Base-by-base conservation (phyloP, 345 rosid genomes). In the Salix exigua region DNA sequence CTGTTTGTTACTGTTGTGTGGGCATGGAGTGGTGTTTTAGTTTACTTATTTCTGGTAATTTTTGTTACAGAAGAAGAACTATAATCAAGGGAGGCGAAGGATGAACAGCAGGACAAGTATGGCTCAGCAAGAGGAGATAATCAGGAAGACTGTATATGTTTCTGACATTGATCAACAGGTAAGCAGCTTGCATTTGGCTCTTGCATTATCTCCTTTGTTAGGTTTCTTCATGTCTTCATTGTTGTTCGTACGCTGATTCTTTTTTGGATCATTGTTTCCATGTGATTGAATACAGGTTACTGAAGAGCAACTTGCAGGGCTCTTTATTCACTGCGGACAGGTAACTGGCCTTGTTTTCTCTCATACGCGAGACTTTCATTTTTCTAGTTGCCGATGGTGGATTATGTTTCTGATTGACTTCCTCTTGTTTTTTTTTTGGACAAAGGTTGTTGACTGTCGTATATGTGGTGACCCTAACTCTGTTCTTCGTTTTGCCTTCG, bases 401-500 rank as follows among this genome's bases (percentile, higher is more conserved):
- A 13, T 42, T 78, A 4, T 64, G 35, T 66, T 69, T 71, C 25
- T n/a, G 21, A 38, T 38, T 70, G 50, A 26, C 38, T 51, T 46
- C 26, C n/a, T 3, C 10, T 67, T 72, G 1, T n/a, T 38, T 66
- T 66, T 66, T 66, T 71, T 42, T n/a, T 19, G 70, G 33, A 28
- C 26, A 48, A 48, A 73, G 62, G 74, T 75, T 40, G 78, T 72
- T 40, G 97, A 96, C 78, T 96, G 97, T 73, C 99, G 98, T 62
- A 88, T 91, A 58, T 96, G 96, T 75, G 97, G 99, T 55, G 99
- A 96, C 82, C 97, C 99, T 23, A 91, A 91, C 79, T 92, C 99
- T 48, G 84, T 82, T 75, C 99, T 96, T 70, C 98, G 97, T 61
- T 96, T 96, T 74, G 98, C 99, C 71, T 96, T 96, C 77, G 78